Evolutionary conservation across 2,329 filamentous ascomycete species (phyloP).

Genomic region (Penicillium occitanis): DNA sequence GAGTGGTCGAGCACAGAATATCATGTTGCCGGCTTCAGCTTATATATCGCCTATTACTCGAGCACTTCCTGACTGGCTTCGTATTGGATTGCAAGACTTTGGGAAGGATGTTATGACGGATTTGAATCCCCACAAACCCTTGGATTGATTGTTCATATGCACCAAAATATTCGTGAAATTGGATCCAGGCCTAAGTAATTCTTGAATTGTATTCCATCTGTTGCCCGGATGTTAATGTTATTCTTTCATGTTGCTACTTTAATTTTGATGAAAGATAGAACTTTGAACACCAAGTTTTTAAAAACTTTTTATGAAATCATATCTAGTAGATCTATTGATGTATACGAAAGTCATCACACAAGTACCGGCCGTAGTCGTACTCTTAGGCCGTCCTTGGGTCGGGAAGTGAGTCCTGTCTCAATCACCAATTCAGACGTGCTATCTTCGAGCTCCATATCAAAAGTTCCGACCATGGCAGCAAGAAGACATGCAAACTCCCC

Average conservation of each 20-base stretch:
- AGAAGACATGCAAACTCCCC: slow-evolving; percentile 78
- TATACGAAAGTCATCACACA: background rate
- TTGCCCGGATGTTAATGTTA: background rate
- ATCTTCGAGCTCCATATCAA: slow-evolving; percentile 54
- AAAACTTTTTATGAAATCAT: background rate
- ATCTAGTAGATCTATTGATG: background rate
- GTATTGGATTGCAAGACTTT: slow-evolving; percentile 13
- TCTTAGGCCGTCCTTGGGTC: slow-evolving; percentile 9
- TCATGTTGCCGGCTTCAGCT: slow-evolving; percentile 11
- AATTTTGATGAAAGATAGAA: too few relatives aligned
- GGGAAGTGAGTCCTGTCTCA: slow-evolving; percentile 16
- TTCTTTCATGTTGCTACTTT: too few relatives aligned
- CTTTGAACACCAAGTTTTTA: too few relatives aligned
- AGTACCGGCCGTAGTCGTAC: background rate
- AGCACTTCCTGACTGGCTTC: slow-evolving; percentile 15
- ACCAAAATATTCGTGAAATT: too few relatives aligned
- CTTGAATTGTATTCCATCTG: background rate
- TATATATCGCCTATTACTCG: slow-evolving; percentile 1
- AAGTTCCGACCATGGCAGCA: slow-evolving; percentile 69
- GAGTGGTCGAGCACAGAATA: slow-evolving; percentile 14
- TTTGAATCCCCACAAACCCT: slow-evolving; percentile 6
- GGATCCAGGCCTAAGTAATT: background rate
- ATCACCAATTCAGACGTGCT: slow-evolving; percentile 7
- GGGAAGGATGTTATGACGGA: slow-evolving; percentile 15
- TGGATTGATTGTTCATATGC: background rate